Evolutionary conservation across 805 yeast species (phyloP).

Genomic region (Wickerhamiella occidentalis): DNA sequence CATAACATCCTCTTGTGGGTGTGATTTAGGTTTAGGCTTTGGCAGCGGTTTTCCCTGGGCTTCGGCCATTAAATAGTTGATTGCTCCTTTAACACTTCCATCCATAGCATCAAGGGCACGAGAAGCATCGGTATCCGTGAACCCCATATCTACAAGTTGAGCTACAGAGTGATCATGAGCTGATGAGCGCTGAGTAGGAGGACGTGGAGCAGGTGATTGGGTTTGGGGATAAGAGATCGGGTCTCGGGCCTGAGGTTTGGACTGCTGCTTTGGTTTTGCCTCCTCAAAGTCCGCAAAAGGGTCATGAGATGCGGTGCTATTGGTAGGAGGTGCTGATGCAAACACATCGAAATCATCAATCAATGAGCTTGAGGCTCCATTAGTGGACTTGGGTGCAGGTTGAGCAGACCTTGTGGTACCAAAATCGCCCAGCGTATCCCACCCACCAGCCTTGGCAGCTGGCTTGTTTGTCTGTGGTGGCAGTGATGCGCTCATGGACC

Average conservation of each 20-base stretch:
- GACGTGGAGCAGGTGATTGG: neutral
- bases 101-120: conserved; percentile 47
- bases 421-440: conserved; percentile 2
- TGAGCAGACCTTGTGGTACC: neutral
- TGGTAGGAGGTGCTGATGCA: conserved; percentile 11
- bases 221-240: neutral
- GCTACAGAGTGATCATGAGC: conserved; percentile 37
- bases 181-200: neutral
- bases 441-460: neutral
- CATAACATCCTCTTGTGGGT: conserved; percentile 29
- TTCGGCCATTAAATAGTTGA: conserved; percentile 49
- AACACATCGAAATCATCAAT: conserved; percentile 15
- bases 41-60: conserved; percentile 37
- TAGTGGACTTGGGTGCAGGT: neutral
- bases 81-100: conserved; percentile 50
- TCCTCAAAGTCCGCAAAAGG: conserved; percentile 21
- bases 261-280: neutral
- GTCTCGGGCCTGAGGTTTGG: neutral
- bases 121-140: conserved; percentile 46
- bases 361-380: neutral
- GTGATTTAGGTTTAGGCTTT: conserved; percentile 17
- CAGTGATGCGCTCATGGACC: conserved; percentile 4
- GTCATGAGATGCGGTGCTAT: conserved; percentile 9
- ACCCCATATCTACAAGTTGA: conserved; percentile 70
- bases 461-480: conserved; percentile 7